Evolutionary conservation across 305 asterid genomes (phyloP).

Genomic region (Rubia peregrina): DNA sequence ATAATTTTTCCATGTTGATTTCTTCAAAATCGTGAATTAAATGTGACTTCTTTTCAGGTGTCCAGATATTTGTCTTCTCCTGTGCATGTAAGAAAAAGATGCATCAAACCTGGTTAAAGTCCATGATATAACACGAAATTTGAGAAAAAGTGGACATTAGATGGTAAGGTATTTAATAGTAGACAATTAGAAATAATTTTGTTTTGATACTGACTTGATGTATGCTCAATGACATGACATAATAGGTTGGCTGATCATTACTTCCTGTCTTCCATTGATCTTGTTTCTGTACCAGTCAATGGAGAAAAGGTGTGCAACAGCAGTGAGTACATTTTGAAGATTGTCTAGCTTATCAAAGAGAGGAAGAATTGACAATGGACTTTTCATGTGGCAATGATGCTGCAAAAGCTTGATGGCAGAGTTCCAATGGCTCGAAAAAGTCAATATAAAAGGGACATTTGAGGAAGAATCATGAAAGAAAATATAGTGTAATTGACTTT

Average conservation of each 20-base stretch:
- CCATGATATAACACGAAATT: no score
- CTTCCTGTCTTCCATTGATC: conserved; percentile 50
- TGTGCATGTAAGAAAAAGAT: no score
- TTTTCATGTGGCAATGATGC: conserved; percentile 43
- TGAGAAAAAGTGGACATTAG: no score
- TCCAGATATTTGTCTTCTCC: no score
- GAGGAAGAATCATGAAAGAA: neutral
- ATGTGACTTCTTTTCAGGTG: no score
- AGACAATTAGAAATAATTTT: no score
- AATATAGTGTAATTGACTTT: neutral
- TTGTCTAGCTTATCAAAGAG: conserved; percentile 50
- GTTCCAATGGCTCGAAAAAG: conserved; percentile 52
- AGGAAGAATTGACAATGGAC: conserved; percentile 44
- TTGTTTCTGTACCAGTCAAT: conserved; percentile 47
- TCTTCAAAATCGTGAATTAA: no score
- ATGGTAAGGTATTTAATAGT: no score
- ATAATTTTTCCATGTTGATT: no score
- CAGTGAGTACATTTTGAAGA: conserved; percentile 47
- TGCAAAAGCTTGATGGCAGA: conserved; percentile 50
- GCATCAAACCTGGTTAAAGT: no score
- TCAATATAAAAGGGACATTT: conserved; percentile 16
- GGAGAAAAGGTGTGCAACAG: conserved; percentile 48
- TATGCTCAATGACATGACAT: no score
- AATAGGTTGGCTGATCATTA: conserved; percentile 39
- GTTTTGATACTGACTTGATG: no score